phyloP scores from a whole-genome alignment of 495 filamentous ascomycete genomes.

The Tuber umbilicatum region DNA sequence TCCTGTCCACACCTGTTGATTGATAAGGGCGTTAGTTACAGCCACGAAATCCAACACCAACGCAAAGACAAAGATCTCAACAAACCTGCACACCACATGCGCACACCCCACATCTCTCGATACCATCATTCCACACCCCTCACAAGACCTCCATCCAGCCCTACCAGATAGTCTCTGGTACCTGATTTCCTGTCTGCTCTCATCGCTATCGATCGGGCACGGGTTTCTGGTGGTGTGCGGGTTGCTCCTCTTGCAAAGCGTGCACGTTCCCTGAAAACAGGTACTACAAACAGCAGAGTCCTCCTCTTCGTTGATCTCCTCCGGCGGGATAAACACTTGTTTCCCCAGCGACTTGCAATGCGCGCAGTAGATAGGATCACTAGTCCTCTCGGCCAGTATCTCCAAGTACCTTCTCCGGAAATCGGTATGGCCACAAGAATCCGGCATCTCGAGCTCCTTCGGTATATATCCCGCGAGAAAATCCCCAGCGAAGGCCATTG shows the following conservation, averaged over 20 bases:
- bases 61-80: neutral
- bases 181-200: conserved; percentile 25
- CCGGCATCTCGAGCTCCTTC: conserved; percentile 15
- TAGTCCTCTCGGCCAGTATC: conserved; percentile 19
- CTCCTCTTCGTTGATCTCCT: conserved; percentile 29
- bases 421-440: neutral
- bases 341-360: conserved; percentile 11
- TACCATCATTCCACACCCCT: conserved; percentile 33
- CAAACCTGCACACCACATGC: conserved; percentile 34
- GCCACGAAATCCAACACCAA: neutral
- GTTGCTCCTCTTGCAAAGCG: conserved; percentile 19
- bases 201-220: conserved; percentile 15
- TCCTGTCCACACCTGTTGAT: conserved; percentile 25
- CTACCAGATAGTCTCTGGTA: conserved; percentile 24
- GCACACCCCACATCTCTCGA: conserved; percentile 33
- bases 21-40: conserved; percentile 12
- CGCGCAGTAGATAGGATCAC: conserved; percentile 22
- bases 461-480: conserved; percentile 21
- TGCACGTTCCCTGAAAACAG: conserved; percentile 25
- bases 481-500: conserved; percentile 23
- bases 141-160: conserved; percentile 32
- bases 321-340: conserved; percentile 22
- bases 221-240: conserved; percentile 5
- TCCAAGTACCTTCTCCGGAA: conserved; percentile 14
- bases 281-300: conserved; percentile 22